Evolutionary conservation across 228 moss, liverwort and hornwort genomes (phyloP), one percentile per base, ranked within the genome.

Genomic region (Sphagnum fallax): DNA sequence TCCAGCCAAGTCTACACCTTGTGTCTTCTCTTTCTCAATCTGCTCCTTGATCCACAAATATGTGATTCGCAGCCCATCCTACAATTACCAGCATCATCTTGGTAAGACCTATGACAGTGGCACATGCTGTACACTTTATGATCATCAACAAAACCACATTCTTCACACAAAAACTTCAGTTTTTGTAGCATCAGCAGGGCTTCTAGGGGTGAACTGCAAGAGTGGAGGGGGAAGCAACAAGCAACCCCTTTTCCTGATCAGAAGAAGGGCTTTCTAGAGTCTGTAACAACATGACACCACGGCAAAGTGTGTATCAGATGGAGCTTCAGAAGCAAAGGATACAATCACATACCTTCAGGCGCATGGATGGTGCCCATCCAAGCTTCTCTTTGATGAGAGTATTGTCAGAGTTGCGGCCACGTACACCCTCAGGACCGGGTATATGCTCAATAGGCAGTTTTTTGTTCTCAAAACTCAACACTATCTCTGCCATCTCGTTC

Each of bases 401-500:
- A 47, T 81, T 84, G 67, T 84, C 81, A n/a, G 84, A 84, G 61
- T 81, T 84, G 1, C 81, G 69, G 5, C 77, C 81, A 6, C 78
- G 60, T 0, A 78, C 81, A 10, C 84, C 84, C 66, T 84, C 84
- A 12, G 84, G 84, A 47, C 81, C 81, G 47, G 73, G 61, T n/a
- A 84, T 84, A 70, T 84, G 84, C 18, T 81, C 62, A 12, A 84
- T 84, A 5, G 84, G 78, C 16, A 74, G 51, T 6, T 76, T 62
- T 75, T 84, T 84, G 9, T 67, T 53, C 63, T 81, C 81, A 16
- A 84, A 84, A 10, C 78, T 61, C 5, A 78, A 64, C 12, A 84
- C 81, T 50, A 84, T 84, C 12, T 75, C 84, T 4, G 81, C 81
- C 84, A 84, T 84, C 48, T 81, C 81, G 49, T 84, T 81, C 84